Conservation (phyloP, 2,329 filamentous ascomycete species). For the Lachnellula cervina region DNA sequence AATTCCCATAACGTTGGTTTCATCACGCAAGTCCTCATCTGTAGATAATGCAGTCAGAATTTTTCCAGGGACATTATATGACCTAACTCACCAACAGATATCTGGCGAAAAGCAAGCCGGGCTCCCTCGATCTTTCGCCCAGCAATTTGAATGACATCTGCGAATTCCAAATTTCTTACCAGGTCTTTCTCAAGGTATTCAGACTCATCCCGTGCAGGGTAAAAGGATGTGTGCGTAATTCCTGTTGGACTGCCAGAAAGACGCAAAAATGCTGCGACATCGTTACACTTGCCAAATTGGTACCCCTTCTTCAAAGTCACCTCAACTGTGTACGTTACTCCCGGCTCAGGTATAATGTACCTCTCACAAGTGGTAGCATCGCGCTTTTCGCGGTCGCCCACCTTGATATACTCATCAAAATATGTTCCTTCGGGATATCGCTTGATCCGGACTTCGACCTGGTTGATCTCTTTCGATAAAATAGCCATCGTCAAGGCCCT, state of each 20-base stretch:
- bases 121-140: background rate
- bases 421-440: background rate
- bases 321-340: background rate
- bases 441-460: background rate
- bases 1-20: background rate
- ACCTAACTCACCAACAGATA: background rate
- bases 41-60: background rate
- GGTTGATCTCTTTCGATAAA: background rate
- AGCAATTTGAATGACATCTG: background rate
- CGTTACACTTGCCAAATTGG: background rate
- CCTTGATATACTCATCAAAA: conserved; percentile 5
- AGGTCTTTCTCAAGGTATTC: background rate
- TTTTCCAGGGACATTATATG: background rate
- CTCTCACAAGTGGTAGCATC: background rate
- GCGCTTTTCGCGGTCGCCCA: background rate
- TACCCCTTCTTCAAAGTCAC: conserved; percentile 1
- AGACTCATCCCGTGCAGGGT: background rate
- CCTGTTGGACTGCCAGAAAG: background rate
- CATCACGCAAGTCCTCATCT: background rate
- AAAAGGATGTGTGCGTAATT: background rate
- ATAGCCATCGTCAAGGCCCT: background rate
- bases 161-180: background rate
- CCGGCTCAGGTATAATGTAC: conserved; percentile 8
- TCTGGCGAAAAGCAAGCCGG: background rate
- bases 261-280: background rate